Percentiles rank a stretch among this genome's conserved stretches.
Conservation (phyloP, 495 filamentous ascomycete species). For the Massariosphaeria phaeospora region DNA sequence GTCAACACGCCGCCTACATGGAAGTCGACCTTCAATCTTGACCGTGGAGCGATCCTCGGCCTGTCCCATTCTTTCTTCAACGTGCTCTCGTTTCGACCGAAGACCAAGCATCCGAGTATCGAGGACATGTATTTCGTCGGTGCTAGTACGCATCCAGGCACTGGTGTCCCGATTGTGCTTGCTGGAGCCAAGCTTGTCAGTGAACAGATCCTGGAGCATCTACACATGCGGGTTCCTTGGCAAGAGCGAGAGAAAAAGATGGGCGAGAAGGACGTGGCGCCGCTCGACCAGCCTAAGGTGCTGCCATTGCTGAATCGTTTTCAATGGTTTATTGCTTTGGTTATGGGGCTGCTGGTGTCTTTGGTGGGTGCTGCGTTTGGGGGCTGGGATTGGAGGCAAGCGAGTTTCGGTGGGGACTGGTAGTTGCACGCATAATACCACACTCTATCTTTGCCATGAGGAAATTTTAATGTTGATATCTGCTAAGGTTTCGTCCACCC, state of each 20-base stretch:
- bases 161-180: constrained; percentile 64
- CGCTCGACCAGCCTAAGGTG: no score
- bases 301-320: no score
- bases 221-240: constrained; percentile 44
- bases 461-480: no score
- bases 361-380: no score
- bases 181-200: constrained; percentile 58
- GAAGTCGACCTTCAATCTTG: constrained; percentile 62
- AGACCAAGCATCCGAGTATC: constrained; percentile 50
- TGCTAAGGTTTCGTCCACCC: no score
- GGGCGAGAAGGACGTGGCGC: background rate
- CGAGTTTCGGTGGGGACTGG: no score
- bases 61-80: constrained; percentile 67
- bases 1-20: constrained; percentile 59
- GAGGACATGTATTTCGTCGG: constrained; percentile 59
- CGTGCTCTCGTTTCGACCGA: constrained; percentile 60
- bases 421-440: no score
- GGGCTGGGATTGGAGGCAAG: no score
- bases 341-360: no score
- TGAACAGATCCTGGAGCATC: constrained; percentile 51
- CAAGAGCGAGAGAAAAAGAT: no score
- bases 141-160: constrained; percentile 66
- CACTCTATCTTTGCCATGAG: no score
- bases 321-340: no score
- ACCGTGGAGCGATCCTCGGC: constrained; percentile 64